Evolutionary conservation across 2,329 filamentous ascomycete species (phyloP).

Genomic region (Fusarium verticillioides): DNA sequence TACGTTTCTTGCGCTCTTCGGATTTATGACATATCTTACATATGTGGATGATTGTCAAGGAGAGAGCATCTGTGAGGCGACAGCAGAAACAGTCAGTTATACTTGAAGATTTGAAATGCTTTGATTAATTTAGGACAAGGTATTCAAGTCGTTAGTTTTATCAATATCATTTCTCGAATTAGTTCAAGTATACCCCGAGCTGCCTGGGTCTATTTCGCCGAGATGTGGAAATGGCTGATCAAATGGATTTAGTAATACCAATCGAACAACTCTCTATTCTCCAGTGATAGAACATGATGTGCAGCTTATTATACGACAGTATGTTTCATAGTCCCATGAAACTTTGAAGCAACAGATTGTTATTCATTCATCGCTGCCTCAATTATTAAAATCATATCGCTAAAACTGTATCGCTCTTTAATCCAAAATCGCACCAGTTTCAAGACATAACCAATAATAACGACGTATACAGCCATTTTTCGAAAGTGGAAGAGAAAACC

Average conservation of each 20-base stretch:
- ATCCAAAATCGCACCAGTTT: background rate
- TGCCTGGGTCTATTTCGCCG: background rate
- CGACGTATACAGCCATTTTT: background rate
- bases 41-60: background rate
- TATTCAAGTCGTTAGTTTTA: background rate
- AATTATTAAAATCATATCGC: background rate
- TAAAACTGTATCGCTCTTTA: slow-evolving; percentile 20
- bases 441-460: background rate
- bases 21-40: background rate
- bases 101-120: background rate
- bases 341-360: background rate
- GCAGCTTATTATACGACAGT: background rate
- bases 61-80: background rate
- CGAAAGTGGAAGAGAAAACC: background rate
- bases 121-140: background rate
- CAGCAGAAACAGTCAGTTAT: background rate
- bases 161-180: background rate
- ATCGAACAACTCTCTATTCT: background rate
- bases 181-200: background rate
- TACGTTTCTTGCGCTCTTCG: background rate
- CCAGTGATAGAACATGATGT: background rate
- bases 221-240: background rate
- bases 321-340: background rate
- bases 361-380: background rate
- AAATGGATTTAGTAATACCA: background rate